Conservation (phyloP, 1,284 basidiomycete genomes). For the Vanrija pseudolonga region DNA sequence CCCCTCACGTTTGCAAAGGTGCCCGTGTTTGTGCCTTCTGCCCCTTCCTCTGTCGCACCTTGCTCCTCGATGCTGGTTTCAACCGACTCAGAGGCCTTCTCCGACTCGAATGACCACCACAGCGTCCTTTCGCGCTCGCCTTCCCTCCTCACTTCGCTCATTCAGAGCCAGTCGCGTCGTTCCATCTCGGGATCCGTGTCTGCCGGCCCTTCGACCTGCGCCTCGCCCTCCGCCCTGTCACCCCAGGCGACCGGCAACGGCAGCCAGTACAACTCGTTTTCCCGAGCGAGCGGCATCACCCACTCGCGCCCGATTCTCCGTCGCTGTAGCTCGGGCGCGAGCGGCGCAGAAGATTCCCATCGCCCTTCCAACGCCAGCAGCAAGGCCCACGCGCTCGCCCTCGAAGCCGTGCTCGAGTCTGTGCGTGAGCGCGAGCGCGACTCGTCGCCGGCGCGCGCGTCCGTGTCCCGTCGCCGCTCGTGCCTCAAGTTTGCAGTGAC, state of each 20-base stretch:
- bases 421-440: background rate
- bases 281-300: too few species aligned
- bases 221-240: background rate
- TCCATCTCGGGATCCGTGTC: too few species aligned
- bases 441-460: background rate
- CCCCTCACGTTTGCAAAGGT: constrained; percentile 19
- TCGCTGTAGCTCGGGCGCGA: constrained; percentile 4
- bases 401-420: background rate
- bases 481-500: constrained; percentile 23
- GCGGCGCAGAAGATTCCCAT: background rate
- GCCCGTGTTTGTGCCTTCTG: constrained; percentile 5
- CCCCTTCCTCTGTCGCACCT: background rate
- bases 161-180: constrained; percentile 10
- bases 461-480: constrained; percentile 9
- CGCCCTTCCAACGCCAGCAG: too few species aligned
- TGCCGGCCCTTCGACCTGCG: background rate
- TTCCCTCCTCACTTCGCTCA: constrained; percentile 18
- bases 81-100: constrained; percentile 14
- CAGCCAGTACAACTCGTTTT: background rate
- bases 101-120: background rate
- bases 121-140: constrained; percentile 15
- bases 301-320: constrained; percentile 12
- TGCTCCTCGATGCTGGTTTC: background rate
- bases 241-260: background rate
- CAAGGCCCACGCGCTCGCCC: too few species aligned